Evolutionary conservation across 306 rosid species (phyloP), one percentile per base, ranked within the genome.

Genomic region (Cajanus cajan): DNA sequence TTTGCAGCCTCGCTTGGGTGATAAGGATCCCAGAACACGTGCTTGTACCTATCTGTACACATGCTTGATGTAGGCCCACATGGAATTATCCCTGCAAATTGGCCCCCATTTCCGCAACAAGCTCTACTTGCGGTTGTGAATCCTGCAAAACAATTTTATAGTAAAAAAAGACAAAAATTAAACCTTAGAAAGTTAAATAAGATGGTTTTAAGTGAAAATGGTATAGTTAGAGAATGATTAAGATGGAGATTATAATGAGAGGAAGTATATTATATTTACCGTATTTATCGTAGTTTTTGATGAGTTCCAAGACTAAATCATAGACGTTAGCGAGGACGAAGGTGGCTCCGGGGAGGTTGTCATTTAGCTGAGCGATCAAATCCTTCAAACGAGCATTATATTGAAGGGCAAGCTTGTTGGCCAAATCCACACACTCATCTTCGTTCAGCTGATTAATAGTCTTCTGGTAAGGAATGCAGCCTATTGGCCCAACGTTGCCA

Each of bases 1-100:
- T 95, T 93, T 39, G 99, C 90, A 62, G 99, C 96, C 33, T 95
- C 98, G 28, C 98, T 95, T 10, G 99, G 98, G 50, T 95, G 99
- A 74, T 91, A 93, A 31, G 98, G 99, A 85, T 95, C 98, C 98
- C 98, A 95, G 79, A 95, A 95, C 5, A 95, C 97, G 76, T 95
- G 97, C 82, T 73, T 82, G 19, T 82, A 37, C 59, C 98, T 82
- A 41, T 95, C 98, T 0, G 81, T 24, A 41, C 99, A 95, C 78
- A 95, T 45, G 10, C 91, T 93, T 0, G 99, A 95, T 0, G 90
- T 87, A 4, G 97, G 96, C 4, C 99, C 98, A 70, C 99, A 95
- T 44, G 99, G 99, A 48, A 95, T 69, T 84, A 95, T 93, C 37
- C 98, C 99, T 8, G 99, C 96, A 59, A 86, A 91, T 68, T 91